A percentile compares a stretch with the other conserved stretches of the same genome.
phyloP scores from a whole-genome alignment of 2,329 filamentous ascomycete species.

The Amauroascus verrucosus region DNA sequence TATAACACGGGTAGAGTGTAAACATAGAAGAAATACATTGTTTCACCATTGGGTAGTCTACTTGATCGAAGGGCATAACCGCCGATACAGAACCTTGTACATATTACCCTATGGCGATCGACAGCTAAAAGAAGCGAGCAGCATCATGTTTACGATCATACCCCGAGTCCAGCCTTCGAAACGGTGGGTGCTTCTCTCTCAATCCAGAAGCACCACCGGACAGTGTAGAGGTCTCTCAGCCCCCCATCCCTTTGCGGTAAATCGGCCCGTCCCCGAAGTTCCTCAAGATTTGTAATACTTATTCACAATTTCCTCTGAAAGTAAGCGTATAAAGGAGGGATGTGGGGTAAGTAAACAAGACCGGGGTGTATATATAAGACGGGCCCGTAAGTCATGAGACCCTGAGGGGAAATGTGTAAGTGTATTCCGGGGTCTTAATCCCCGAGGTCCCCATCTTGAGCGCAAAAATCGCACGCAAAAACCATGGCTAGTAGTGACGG shows the following conservation, averaged over 20 bases:
- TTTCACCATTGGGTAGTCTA: not conserved
- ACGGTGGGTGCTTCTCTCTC: not conserved
- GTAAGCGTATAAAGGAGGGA: not conserved
- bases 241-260: not conserved
- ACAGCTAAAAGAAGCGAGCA: not conserved
- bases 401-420: not conserved
- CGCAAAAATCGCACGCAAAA: not conserved
- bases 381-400: not conserved
- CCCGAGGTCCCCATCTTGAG: not conserved
- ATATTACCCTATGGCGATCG: not conserved
- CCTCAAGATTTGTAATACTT: not conserved
- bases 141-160: not conserved
- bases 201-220: not conserved
- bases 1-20: not conserved
- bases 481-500: no score
- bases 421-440: not conserved
- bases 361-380: not conserved
- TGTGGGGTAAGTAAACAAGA: not conserved
- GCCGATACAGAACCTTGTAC: not conserved
- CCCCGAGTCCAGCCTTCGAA: not conserved
- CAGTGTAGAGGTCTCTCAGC: not conserved
- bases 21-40: not conserved
- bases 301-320: not conserved
- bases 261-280: not conserved
- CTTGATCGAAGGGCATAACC: not conserved